Evolutionary conservation across 768 basidiomycete genomes (phyloP).

Genomic region (Gymnopilus junonius): DNA sequence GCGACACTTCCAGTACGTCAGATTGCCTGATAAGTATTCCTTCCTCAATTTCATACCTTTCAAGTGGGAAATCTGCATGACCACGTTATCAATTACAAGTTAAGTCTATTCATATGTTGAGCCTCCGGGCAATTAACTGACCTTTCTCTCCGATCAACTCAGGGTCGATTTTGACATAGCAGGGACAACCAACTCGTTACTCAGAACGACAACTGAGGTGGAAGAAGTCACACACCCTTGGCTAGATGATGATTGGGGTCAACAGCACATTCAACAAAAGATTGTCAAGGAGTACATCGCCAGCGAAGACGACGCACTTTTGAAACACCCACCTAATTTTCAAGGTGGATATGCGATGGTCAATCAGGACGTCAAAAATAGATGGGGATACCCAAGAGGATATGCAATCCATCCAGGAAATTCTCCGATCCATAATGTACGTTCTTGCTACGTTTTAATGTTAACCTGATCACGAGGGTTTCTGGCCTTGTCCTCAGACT

Average conservation of each 20-base stretch:
- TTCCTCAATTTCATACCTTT: neutral
- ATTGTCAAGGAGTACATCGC: slow-evolving; percentile 51
- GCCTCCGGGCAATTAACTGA: neutral
- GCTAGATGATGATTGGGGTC: slow-evolving; percentile 66
- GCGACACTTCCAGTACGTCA: slow-evolving; percentile 53
- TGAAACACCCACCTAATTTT: slow-evolving; percentile 57
- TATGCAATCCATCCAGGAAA: slow-evolving; percentile 66
- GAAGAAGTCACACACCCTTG: slow-evolving; percentile 58
- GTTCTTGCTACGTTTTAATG: neutral
- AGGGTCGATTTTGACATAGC: slow-evolving; percentile 70
- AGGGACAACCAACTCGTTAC: slow-evolving; percentile 58
- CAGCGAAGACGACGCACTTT: slow-evolving; percentile 54
- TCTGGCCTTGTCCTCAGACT: slow-evolving; percentile 37
- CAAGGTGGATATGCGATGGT: slow-evolving; percentile 62
- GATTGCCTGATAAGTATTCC: neutral
- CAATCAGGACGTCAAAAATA: slow-evolving; percentile 55
- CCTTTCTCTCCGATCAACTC: neutral
- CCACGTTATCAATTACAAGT: slow-evolving; percentile 70
- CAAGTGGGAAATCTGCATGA: slow-evolving; percentile 70
- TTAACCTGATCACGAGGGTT: neutral
- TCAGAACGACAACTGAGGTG: slow-evolving; percentile 53
- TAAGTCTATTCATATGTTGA: slow-evolving; percentile 11
- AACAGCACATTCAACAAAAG: slow-evolving; percentile 57
- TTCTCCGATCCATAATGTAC: slow-evolving; percentile 55
- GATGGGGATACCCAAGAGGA: slow-evolving; percentile 63